Percentiles rank a stretch among this genome's conserved stretches.
Evolutionary conservation across 2,329 filamentous ascomycete species (phyloP).

Genomic region (Trichoderma sp.): DNA sequence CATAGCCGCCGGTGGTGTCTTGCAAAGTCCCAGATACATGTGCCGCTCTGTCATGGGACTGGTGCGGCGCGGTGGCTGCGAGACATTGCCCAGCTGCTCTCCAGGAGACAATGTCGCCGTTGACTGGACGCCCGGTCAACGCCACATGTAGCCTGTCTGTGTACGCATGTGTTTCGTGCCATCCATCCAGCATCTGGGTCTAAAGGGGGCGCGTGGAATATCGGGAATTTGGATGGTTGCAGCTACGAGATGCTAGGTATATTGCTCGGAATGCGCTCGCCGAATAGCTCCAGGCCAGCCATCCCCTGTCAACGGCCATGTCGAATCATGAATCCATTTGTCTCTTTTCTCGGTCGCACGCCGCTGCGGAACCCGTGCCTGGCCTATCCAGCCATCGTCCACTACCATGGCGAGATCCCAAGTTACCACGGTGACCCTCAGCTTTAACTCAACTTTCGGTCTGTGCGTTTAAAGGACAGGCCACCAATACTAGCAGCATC

Average conservation of each 20-base stretch:
- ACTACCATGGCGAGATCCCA: constrained; percentile 1
- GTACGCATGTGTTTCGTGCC: constrained; percentile 12
- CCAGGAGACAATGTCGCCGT: constrained; percentile 9
- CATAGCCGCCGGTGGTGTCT: constrained; percentile 19
- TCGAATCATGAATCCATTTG: constrained; percentile 2
- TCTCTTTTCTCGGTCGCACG: not conserved
- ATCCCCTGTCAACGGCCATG: constrained; percentile 10
- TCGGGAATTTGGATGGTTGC: constrained; percentile 13
- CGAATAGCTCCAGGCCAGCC: constrained; percentile 15
- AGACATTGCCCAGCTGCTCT: constrained; percentile 28
- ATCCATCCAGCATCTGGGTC: not conserved
- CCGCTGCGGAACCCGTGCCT: constrained; percentile 14
- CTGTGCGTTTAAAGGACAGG: not conserved
- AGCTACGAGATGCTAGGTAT: not conserved
- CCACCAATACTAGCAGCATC: not conserved
- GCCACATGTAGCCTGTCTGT: not conserved
- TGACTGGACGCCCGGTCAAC: constrained; percentile 19
- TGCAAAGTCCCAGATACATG: constrained; percentile 23
- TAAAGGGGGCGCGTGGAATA: constrained; percentile 2
- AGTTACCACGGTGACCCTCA: constrained; percentile 24
- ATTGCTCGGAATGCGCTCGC: constrained; percentile 23
- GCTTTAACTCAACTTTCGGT: not conserved
- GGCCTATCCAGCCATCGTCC: not conserved
- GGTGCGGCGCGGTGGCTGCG: constrained; percentile 21
- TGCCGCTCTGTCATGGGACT: constrained; percentile 28